Percentiles rank a stretch among this genome's conserved stretches.
Evolutionary conservation across 108 stramenopile species (phyloP).

Genomic region (Stephanodiscus minutulus): DNA sequence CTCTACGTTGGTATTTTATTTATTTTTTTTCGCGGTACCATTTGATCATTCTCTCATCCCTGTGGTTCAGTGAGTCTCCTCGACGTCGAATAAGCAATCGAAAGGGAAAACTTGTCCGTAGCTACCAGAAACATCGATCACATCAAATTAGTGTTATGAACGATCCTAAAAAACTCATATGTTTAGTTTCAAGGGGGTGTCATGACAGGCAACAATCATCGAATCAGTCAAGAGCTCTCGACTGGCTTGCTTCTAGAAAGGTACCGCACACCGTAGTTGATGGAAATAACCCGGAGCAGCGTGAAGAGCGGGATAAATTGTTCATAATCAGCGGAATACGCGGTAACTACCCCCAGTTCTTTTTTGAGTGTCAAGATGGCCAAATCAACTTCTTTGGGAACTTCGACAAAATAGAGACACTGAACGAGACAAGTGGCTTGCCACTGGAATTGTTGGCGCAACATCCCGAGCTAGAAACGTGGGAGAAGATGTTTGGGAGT

Average conservation of each 20-base stretch:
- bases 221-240: slow-evolving; percentile 39
- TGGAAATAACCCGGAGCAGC: slow-evolving; percentile 55
- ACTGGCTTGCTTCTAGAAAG: slow-evolving; percentile 28
- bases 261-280: slow-evolving; percentile 57
- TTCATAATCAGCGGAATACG: slow-evolving; percentile 67
- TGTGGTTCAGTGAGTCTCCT: background rate
- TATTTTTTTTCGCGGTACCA: background rate
- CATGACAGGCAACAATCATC: slow-evolving; percentile 37
- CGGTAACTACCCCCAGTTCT: slow-evolving; percentile 83
- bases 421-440: slow-evolving; percentile 64
- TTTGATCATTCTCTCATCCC: background rate
- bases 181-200: slow-evolving; percentile 38
- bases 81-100: slow-evolving; percentile 26
- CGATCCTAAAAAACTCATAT: slow-evolving; percentile 42
- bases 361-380: slow-evolving; percentile 52
- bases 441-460: slow-evolving; percentile 52
- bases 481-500: slow-evolving; percentile 62
- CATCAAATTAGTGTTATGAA: slow-evolving; percentile 24
- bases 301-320: slow-evolving; percentile 59
- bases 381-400: slow-evolving; percentile 54
- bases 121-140: slow-evolving; percentile 26
- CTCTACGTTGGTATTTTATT: background rate
- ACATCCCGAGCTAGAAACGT: slow-evolving; percentile 61
- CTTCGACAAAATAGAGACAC: slow-evolving; percentile 54
- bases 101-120: slow-evolving; percentile 30